Evolutionary conservation across 768 basidiomycete genomes (phyloP).

Genomic region (Trametes villosa): DNA sequence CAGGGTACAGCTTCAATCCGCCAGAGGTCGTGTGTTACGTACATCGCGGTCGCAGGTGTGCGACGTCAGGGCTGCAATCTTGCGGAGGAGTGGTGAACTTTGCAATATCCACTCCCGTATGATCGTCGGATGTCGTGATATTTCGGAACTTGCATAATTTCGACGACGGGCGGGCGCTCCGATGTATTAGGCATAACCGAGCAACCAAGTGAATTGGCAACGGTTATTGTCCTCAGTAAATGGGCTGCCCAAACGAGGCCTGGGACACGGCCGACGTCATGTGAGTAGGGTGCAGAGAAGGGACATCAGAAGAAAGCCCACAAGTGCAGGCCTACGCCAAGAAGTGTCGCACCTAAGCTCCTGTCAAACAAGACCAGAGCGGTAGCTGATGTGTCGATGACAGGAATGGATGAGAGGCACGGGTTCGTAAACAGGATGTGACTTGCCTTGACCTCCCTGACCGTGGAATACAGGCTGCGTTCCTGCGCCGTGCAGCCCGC

Average conservation of each 20-base stretch:
- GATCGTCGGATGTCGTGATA: not conserved
- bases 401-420: not conserved
- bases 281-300: not conserved
- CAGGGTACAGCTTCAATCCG: not conserved
- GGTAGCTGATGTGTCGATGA: not conserved
- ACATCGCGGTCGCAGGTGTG: not conserved
- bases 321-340: not conserved
- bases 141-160: not conserved
- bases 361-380: not conserved
- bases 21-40: not conserved
- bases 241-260: not conserved
- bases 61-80: not conserved
- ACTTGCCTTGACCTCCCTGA: not conserved
- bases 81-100: not conserved
- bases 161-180: constrained; percentile 4
- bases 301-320: not conserved
- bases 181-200: constrained; percentile 6
- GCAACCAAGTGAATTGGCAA: not conserved
- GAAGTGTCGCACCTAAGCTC: not conserved
- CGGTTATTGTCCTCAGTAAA: not conserved
- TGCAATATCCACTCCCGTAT: not conserved
- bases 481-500: not conserved
- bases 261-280: not conserved
- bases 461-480: not conserved
- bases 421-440: not conserved